These are phyloP conservation scores for Phellopilus nigrolimitatus DNA, from an alignment of 1,284 basidiomycete species.

Conservation along the genomic window DNA sequence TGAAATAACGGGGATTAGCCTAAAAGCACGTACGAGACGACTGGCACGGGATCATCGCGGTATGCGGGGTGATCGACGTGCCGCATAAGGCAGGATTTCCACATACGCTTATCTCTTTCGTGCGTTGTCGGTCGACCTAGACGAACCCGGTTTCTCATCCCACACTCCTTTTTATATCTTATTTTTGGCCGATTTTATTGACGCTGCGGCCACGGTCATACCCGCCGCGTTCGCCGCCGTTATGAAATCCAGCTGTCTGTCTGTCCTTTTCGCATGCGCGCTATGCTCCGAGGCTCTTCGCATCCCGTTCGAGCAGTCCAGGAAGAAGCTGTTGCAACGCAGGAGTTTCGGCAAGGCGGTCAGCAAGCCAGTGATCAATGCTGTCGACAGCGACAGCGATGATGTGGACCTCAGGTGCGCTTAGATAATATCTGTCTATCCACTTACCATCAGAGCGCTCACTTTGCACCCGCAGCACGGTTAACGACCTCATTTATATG, in stretches of 20 bases:
- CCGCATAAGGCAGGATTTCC: neutral
- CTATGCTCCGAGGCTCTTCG: slow-evolving; percentile 13
- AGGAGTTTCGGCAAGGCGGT: slow-evolving; percentile 9
- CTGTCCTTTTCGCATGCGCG: slow-evolving; percentile 16
- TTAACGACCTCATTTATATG: slow-evolving; percentile 71
- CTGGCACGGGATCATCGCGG: neutral
- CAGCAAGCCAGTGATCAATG: slow-evolving; percentile 6
- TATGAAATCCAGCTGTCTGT: slow-evolving; percentile 19
- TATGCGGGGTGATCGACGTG: neutral
- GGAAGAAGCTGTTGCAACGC: neutral
- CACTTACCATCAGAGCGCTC: slow-evolving; percentile 32
- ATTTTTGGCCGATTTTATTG: slow-evolving; percentile 20
- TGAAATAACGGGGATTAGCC: neutral
- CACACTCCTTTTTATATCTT: slow-evolving; percentile 20
- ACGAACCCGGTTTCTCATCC: neutral
- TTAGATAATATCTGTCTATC: neutral
- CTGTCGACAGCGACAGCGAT: slow-evolving; percentile 22
- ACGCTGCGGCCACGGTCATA: slow-evolving; percentile 11
- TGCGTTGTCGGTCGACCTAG: no score
- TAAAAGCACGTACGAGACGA: neutral
- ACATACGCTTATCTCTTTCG: neutral
- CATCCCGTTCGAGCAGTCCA: slow-evolving; percentile 15
- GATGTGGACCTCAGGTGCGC: slow-evolving; percentile 31
- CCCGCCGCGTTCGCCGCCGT: no score
- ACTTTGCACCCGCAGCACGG: slow-evolving; percentile 47